These are phyloP conservation scores for Parathielavia hyrcaniae DNA, from an alignment of 495 filamentous ascomycete genomes.

Conservation along the genomic window DNA sequence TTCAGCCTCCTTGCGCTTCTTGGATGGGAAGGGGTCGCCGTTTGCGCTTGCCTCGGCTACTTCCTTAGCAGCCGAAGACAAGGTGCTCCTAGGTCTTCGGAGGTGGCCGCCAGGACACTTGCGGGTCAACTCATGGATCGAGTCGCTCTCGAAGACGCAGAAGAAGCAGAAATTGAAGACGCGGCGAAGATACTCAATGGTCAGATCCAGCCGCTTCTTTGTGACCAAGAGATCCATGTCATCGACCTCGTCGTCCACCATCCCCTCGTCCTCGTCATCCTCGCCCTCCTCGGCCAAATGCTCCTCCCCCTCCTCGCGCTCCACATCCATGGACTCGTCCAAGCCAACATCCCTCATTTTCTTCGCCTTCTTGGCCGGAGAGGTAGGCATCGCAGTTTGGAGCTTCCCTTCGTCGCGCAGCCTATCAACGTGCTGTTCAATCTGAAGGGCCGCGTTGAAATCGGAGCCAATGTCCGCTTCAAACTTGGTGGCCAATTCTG, in stretches of 20 bases:
- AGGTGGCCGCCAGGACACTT: conserved; percentile 97
- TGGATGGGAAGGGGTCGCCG: conserved; percentile 72
- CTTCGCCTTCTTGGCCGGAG: conserved; percentile 58
- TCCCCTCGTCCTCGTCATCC: conserved; percentile 68
- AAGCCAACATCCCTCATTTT: conserved; percentile 50
- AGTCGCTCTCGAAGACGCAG: conserved; percentile 97
- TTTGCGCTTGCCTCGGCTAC: conserved; percentile 77
- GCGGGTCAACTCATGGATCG: conserved; percentile 85
- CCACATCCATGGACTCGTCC: conserved; percentile 66
- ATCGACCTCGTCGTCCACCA: conserved; percentile 75
- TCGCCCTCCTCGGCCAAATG: conserved; percentile 59
- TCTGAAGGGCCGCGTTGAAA: conserved; percentile 64
- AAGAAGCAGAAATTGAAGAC: conserved; percentile 99
- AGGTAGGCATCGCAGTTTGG: conserved; percentile 55
- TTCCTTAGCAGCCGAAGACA: conserved; percentile 73
- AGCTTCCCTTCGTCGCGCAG: conserved; percentile 66
- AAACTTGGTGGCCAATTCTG: conserved; percentile 66
- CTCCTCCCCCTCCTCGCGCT: conserved; percentile 66
- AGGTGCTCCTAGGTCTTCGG: conserved; percentile 74
- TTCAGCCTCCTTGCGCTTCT: conserved; percentile 60
- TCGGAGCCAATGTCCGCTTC: conserved; percentile 71
- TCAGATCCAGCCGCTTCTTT: conserved; percentile 93
- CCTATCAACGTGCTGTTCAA: conserved; percentile 81
- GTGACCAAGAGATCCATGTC: conserved; percentile 82
- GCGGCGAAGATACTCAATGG: conserved; percentile 92